Evolutionary conservation across 148 eudicot species (phyloP), one percentile per base, ranked within the genome.

Genomic region (Camellia sinensis): DNA sequence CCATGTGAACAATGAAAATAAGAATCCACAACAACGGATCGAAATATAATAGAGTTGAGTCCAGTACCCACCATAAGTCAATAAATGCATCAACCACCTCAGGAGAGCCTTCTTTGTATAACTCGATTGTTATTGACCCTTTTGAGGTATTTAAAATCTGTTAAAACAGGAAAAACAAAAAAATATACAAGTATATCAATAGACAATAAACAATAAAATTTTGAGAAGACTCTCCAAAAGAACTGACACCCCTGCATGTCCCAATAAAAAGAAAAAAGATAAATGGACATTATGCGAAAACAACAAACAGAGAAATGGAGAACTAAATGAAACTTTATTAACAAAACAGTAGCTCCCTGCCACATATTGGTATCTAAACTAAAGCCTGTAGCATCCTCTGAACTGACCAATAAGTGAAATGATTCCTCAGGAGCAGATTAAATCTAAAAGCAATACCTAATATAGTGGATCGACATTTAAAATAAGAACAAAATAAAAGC

Each of bases 61-160:
- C 18, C 19, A 74, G 54, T 74, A 84, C 97, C 80, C 83, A 96
- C 99, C 98, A 92, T 80, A 89, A 84, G 75, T 91, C 84, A 44
- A 96, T 83, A 82, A 96, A 96, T 79, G 90, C 91, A 83, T 87
- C 90, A 83, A 96, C 97, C 67, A 87, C 84, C 82, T 86, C 92
- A 46, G 98, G 91, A 81, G 98, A 90, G 69, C 92, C 91, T 76
- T 96, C 97, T 89, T 92, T 88, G 86, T 89, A 94, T 63, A 96
- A 89, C 86, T 96, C 97, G 59, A 89, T 92, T n/a, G 89, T 91
- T 59, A 96, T 86, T 18, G 82, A 79, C 74, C 99, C 99, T 89
- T 96, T 96, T 7, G 95, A 88, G 69, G 99, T 96, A 62, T 83
- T 85, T 77, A 96, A 84, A 54, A 90, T 83, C 98, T 95, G 83